phyloP scores from a whole-genome alignment of 129 eudicot species.

The Logfia minima region DNA sequence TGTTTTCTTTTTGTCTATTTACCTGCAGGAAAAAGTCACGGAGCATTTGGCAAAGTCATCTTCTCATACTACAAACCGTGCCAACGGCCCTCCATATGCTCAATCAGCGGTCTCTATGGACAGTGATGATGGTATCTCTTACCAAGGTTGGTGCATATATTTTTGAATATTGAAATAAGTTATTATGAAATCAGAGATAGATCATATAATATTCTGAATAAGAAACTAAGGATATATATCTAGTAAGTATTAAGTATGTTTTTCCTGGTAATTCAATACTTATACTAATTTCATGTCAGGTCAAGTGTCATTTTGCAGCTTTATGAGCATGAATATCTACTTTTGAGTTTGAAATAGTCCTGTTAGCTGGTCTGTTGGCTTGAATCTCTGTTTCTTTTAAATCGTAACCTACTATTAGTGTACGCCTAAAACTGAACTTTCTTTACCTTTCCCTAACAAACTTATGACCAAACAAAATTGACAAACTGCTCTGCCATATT shows the following conservation, averaged over 20 bases:
- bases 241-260: neutral
- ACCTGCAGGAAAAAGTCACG: conserved; percentile 71
- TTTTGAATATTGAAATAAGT: neutral
- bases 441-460: too few species aligned
- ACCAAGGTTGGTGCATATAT: conserved; percentile 50
- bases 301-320: neutral
- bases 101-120: conserved; percentile 71
- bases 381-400: neutral
- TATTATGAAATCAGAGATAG: neutral
- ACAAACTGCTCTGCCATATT: too few species aligned
- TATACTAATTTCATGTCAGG: too few species aligned
- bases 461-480: too few species aligned
- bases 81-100: conserved; percentile 74
- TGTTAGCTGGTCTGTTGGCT: neutral
- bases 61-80: conserved; percentile 68
- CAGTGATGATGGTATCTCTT: conserved; percentile 85
- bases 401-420: too few species aligned
- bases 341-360: neutral
- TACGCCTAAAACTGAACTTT: too few species aligned
- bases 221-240: neutral
- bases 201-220: neutral
- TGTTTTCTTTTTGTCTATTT: neutral
- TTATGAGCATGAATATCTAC: neutral
- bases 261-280: too few species aligned
- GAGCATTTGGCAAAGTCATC: conserved; percentile 73